These are phyloP conservation scores for Penicillium rolfsii DNA, from an alignment of 2,329 filamentous ascomycete species.

Conservation along the genomic window DNA sequence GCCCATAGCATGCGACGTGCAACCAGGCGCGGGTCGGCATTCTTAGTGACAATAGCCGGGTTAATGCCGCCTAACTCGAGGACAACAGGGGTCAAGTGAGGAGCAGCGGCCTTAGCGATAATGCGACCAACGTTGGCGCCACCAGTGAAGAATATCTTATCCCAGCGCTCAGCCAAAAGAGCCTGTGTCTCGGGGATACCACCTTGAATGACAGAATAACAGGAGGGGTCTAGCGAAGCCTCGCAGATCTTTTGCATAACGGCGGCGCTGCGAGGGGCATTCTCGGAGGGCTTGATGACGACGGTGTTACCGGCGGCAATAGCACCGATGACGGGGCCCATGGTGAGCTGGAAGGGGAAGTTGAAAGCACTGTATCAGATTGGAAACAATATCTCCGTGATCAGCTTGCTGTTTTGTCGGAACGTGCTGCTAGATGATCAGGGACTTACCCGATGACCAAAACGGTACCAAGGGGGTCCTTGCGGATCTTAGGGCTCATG, in stretches of 20 bases:
- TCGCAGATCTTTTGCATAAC: slow-evolving; percentile 79
- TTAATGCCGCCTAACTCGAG: slow-evolving; percentile 92
- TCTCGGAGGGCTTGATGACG: slow-evolving; percentile 88
- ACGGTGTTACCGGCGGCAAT: slow-evolving; percentile 91
- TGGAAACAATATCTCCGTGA: not conserved
- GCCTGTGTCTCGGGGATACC: slow-evolving; percentile 77
- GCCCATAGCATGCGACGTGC: slow-evolving; percentile 86
- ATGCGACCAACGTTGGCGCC: slow-evolving; percentile 78
- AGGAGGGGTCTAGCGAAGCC: slow-evolving; percentile 73
- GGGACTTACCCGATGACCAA: slow-evolving; percentile 74
- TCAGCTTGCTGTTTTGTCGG: not conserved
- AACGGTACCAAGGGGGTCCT: slow-evolving; percentile 82
- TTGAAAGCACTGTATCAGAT: slow-evolving; percentile 72
- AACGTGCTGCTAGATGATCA: not conserved
- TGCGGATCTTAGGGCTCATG: slow-evolving; percentile 75
- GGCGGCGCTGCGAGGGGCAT: slow-evolving; percentile 73
- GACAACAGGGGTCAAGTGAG: slow-evolving; percentile 81
- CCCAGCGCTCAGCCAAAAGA: slow-evolving; percentile 86
- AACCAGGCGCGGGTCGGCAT: slow-evolving; percentile 77
- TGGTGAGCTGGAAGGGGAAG: slow-evolving; percentile 80
- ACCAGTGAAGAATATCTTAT: slow-evolving; percentile 98
- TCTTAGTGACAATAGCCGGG: slow-evolving; percentile 86
- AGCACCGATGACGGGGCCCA: slow-evolving; percentile 81
- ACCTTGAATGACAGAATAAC: slow-evolving; percentile 80
- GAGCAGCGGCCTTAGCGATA: slow-evolving; percentile 84